These are phyloP conservation scores for Leccinum griseonigrum DNA, from an alignment of 1,284 basidiomycete genomes.

Conservation along the genomic window DNA sequence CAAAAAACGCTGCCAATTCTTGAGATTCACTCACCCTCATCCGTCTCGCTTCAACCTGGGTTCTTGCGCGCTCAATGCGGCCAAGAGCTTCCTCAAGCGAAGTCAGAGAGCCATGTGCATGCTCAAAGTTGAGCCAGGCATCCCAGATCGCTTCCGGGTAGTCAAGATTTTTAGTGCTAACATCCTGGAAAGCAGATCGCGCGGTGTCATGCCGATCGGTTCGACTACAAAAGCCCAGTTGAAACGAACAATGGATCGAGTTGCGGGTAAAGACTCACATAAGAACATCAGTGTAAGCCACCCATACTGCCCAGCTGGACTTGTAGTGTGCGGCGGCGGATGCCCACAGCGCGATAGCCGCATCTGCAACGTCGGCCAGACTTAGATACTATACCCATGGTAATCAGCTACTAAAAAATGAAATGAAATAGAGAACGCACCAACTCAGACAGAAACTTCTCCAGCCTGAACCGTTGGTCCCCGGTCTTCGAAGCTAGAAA, in stretches of 20 bases:
- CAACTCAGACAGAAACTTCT: conserved; percentile 75
- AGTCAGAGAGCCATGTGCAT: conserved; percentile 71
- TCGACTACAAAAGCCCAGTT: conserved; percentile 40
- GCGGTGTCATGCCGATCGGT: conserved; percentile 57
- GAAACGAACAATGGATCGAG: neutral
- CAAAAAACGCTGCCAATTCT: neutral
- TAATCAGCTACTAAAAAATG: neutral
- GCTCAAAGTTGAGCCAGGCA: conserved; percentile 85
- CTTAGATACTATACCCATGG: conserved; percentile 42
- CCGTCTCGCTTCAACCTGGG: conserved; percentile 60
- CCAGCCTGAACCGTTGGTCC: conserved; percentile 65
- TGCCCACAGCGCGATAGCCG: conserved; percentile 61
- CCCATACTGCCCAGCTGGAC: conserved; percentile 69
- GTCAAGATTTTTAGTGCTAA: conserved; percentile 72
- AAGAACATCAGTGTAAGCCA: conserved; percentile 62
- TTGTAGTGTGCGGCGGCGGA: conserved; percentile 63
- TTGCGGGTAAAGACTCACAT: conserved; percentile 45
- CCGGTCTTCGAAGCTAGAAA: conserved; percentile 44
- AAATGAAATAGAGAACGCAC: conserved; percentile 44
- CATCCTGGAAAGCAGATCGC: conserved; percentile 62
- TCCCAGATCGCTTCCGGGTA: conserved; percentile 94
- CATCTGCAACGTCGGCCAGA: conserved; percentile 47
- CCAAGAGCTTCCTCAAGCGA: conserved; percentile 69
- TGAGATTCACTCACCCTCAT: conserved; percentile 52
- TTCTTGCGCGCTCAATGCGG: conserved; percentile 65